Evolutionary conservation across 768 basidiomycete species (phyloP).

Genomic region (Russula sp.): DNA sequence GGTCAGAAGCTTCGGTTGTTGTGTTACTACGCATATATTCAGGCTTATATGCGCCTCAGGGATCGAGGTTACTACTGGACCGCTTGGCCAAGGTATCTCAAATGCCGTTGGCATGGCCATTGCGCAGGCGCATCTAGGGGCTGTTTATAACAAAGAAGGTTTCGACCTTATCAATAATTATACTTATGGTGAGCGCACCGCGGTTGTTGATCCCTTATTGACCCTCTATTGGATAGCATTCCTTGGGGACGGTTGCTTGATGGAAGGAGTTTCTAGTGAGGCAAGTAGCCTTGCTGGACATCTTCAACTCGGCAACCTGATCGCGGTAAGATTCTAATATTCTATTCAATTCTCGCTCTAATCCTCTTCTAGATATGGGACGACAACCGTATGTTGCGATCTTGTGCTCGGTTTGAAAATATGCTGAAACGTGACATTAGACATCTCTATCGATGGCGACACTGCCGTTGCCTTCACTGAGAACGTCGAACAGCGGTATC

Average conservation of each 20-base stretch:
- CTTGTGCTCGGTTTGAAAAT: conserved; percentile 8
- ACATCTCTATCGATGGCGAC: conserved; percentile 95
- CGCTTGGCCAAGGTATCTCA: conserved; percentile 91
- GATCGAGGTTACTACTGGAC: conserved; percentile 92
- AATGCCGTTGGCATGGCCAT: conserved; percentile 94
- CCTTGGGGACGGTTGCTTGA: conserved; percentile 92
- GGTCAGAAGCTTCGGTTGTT: conserved; percentile 38
- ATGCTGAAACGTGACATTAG: conserved; percentile 40
- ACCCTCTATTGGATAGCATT: conserved; percentile 55
- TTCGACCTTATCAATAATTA: conserved; percentile 82
- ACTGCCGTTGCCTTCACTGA: conserved; percentile 93
- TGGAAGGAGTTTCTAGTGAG: conserved; percentile 95
- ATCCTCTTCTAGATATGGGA: conserved; percentile 69
- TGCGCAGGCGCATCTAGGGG: conserved; percentile 85
- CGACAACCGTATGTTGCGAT: conserved; percentile 73
- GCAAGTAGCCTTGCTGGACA: conserved; percentile 92
- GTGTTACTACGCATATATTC: conserved; percentile 18
- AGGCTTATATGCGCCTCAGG: conserved; percentile 39
- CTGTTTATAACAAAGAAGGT: conserved; percentile 84
- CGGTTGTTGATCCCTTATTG: conserved; percentile 13
- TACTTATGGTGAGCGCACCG: conserved; percentile 68
- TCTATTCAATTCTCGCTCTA: conserved; percentile 22
- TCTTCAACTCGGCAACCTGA: conserved; percentile 87
- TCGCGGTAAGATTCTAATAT: conserved; percentile 60
- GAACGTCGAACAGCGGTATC: conserved; percentile 83